Base-by-base conservation (phyloP, 257 asterid genomes). In the Solanum gandarillasii region DNA sequence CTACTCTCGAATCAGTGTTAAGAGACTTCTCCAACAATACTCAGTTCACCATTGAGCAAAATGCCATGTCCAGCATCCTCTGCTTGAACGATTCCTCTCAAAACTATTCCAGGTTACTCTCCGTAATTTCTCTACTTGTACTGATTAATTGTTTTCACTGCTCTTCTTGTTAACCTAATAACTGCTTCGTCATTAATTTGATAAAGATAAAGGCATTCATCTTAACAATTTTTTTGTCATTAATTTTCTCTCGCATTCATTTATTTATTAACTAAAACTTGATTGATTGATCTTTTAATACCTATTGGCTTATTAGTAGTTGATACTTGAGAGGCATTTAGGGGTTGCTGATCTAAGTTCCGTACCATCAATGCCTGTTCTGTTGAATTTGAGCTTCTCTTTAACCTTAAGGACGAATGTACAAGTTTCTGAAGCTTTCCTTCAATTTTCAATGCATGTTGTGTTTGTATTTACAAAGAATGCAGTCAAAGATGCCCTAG, bases 21-120 rank as follows among this genome's bases (percentile, higher is more conserved):
- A 90, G 91, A 86, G 92, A 93, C 8, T 91, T 95, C 82, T 90
- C 94, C 9, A 89, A 48, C 9, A 92, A 88, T 82, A 93, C 98
- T 1, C 98, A 95, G 92, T 91, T 95, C 91, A 94, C 98, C 31
- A 91, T 95, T 67, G 93, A 93, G 88, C 98, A 95, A 92, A 94
- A 90, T 93, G 92, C 98, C 18, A 94, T 95, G 97, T 93, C 97
- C 71, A 91, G 88, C 86, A 86, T 81, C 84, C 95, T 94, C 41
- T 95, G 98, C 89, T 88, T 93, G 38, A 74, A 92, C 12, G 88
- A 95, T 87, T 97, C 94, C 88, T 91, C 94, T 60, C 91, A 92
- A 12, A 87, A 89, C 68, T 89, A 93, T 68, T 93, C 43, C 93
- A 92, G 97, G 98, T 95, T 94, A n/a, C 4, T 75, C 23, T 75